Evolutionary conservation across 192 early-diverging fungal species (phyloP).

Genomic region (Coemansia sp.): DNA sequence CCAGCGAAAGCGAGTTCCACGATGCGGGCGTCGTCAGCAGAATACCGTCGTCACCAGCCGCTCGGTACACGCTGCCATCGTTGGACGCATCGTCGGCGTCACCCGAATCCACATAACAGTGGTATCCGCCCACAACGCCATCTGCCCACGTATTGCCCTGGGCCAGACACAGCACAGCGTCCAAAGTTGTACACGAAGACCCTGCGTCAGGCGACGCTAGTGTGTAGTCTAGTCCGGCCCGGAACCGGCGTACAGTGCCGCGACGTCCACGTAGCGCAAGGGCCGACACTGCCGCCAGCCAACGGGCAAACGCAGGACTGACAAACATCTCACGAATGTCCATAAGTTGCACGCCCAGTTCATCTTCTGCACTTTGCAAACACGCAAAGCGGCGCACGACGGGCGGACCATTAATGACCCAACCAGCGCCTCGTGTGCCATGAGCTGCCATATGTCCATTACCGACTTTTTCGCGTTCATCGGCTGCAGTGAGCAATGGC

Average conservation of each 20-base stretch:
- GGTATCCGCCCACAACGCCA: slow-evolving; percentile 72
- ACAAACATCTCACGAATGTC: slow-evolving; percentile 19
- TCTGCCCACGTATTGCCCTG: slow-evolving; percentile 56
- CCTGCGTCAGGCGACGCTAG: slow-evolving; percentile 62
- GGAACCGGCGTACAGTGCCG: slow-evolving; percentile 67
- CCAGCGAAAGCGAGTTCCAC: slow-evolving; percentile 66
- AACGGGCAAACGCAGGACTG: slow-evolving; percentile 58
- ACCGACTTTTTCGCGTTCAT: slow-evolving; percentile 56
- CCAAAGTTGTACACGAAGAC: slow-evolving; percentile 51
- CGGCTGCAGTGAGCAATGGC: slow-evolving; percentile 31
- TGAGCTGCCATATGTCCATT: slow-evolving; percentile 55
- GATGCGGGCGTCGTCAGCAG: slow-evolving; percentile 67
- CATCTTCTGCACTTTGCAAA: slow-evolving; percentile 31
- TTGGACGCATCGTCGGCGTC: slow-evolving; percentile 67
- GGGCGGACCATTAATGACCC: slow-evolving; percentile 64
- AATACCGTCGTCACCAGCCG: slow-evolving; percentile 64
- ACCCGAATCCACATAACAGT: slow-evolving; percentile 71
- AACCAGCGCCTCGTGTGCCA: slow-evolving; percentile 59
- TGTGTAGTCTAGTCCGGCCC: slow-evolving; percentile 80
- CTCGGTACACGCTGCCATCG: slow-evolving; percentile 59
- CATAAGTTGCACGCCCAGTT: slow-evolving; percentile 34
- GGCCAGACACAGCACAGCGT: slow-evolving; percentile 66
- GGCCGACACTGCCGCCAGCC: slow-evolving; percentile 60
- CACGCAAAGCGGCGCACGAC: slow-evolving; percentile 65
- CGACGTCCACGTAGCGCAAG: slow-evolving; percentile 50